Base-by-base conservation (phyloP, 495 filamentous ascomycete genomes). In the Aspergillus cristatus region DNA sequence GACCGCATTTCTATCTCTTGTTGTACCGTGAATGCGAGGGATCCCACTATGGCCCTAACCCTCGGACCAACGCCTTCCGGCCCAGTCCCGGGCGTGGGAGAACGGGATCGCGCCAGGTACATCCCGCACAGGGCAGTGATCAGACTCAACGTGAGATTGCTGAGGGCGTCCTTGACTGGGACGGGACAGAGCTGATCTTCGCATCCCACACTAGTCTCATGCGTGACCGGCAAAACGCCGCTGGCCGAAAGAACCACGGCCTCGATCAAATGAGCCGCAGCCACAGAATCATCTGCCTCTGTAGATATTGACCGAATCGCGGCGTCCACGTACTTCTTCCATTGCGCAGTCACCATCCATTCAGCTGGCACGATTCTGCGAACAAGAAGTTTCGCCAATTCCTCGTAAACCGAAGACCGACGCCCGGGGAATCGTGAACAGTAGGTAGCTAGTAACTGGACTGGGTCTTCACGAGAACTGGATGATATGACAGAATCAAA, bases 271-370 rank as follows among this genome's bases (percentile, higher is more conserved):
- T 47, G 39, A 1, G 51, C 57, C 7, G 68, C 67, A 13, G 58
- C 48, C 10, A 51, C 49, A 31, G 42, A 61, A 18, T 68, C 45
- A 4, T 43, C 35, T 41, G 65, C 60, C 18, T 57, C 49, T 17
- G 46, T 50, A 1, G 66, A 68, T 16, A 70, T 45, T 24, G 70
- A 70, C 15, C 52, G 49, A 1, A 62, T 64, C 1, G 65, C 68
- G 7, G 53, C 47, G 29, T 63, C 60, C 54, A 71, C 60, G 35
- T 57, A 68, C 28, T 34, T 46, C 17, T 63, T 66, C 63, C 67
- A 69, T n/a, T 37, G 34, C 16, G 47, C 54, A 2, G 64, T 69
- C 14, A 63, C 64, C 51, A 73, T 67, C 70, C 68, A 73, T 31
- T 71, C 63, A 1, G 67, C 45, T n/a, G 68, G 62, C 7, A 73